Base-by-base conservation (phyloP, 1,284 basidiomycete species). In the Moesziomyces sp. region DNA sequence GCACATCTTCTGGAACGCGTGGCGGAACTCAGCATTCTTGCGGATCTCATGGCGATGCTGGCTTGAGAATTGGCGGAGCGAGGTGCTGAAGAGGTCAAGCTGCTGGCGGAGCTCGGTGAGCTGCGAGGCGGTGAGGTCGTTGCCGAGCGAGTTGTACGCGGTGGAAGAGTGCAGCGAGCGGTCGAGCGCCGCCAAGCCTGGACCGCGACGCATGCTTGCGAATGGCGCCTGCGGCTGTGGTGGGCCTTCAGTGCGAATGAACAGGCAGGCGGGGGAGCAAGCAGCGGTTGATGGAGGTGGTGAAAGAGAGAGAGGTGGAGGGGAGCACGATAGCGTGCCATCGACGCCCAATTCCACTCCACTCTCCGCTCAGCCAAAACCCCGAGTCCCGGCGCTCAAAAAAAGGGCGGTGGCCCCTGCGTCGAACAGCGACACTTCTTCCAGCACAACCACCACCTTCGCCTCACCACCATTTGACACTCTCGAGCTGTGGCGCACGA, bases 1-100 rank as follows among this genome's bases (percentile, higher is more conserved):
- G 83, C 97, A 99, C 94, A 99, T 97, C 66, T 93, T 91, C 78
- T 95, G 93, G 85, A 99, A 99, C 16, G 91, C 91, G 87, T 92
- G 91, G 3, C 96, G 88, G 83, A 99, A 96, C 2, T 89, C 88
- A 1, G 97, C 93, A 80, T 97, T 93, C 58, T 88, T 88, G 62
- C 90, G 75, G 81, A 99, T 98, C 62, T 92, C 90, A 48, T 91
- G 89, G 23, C 93, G 90, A 84, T 98, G 95, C 13, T 88, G 89
- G 6, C 89, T 86, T 0, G 95, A 93, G 81, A 98, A 99, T 63
- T 88, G 87, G 9, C 90, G 86, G 53, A 99, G 89, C 0, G 93
- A 89, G 1, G 89, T 87, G 69, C 92, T 92, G 85, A 99, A 99
- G 48, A 92, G 89, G 50, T 77, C 88, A 64, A 99, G 89, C 80